Conservation (phyloP, 306 rosid genomes). For the Prunus padus region DNA sequence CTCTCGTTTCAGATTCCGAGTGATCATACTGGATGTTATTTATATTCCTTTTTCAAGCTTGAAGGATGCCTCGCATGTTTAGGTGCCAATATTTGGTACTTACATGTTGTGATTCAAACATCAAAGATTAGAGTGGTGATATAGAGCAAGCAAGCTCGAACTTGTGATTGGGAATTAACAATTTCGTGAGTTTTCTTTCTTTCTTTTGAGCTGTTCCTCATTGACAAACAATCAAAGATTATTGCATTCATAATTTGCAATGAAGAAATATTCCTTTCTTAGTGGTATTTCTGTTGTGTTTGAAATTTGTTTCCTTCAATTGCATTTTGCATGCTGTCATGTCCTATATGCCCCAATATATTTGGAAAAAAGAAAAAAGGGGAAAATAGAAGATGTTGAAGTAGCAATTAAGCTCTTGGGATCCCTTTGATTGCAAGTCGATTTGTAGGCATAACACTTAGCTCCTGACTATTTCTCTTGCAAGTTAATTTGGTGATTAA, state of each 20-base stretch:
- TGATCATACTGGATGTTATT: too few relatives aligned
- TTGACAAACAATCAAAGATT: background rate
- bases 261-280: background rate
- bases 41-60: background rate
- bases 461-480: background rate
- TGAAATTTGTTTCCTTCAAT: background rate
- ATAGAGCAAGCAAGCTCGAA: background rate
- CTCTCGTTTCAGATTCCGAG: background rate
- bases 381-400: too few relatives aligned
- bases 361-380: background rate
- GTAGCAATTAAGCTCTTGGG: too few relatives aligned
- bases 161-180: background rate
- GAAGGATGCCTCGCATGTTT: background rate
- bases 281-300: background rate
- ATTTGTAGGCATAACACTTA: background rate
- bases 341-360: background rate
- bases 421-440: background rate
- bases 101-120: background rate
- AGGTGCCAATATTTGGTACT: background rate
- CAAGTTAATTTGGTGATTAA: background rate
- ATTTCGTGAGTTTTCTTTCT: background rate
- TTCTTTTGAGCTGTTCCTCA: background rate
- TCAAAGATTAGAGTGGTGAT: background rate
- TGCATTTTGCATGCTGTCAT: too few relatives aligned
- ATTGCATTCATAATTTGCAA: background rate